Evolutionary conservation across 2,329 filamentous ascomycete species (phyloP).

Genomic region (Colletotrichum limetticola): DNA sequence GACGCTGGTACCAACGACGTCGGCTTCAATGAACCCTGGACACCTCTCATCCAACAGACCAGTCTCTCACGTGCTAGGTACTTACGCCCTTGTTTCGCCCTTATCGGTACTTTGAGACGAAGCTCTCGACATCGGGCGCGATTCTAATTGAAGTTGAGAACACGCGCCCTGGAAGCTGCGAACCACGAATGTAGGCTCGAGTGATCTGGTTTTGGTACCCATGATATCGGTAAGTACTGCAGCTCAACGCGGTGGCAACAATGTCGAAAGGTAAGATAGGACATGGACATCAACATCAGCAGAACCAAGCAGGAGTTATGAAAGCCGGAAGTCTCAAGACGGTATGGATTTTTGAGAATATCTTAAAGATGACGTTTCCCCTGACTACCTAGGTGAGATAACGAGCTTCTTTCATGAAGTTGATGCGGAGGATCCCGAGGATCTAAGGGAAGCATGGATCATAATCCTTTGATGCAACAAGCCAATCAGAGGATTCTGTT

Average conservation of each 20-base stretch:
- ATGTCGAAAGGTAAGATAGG: not conserved
- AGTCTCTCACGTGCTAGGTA: not conserved
- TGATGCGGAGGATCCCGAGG: not conserved
- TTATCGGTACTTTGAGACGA: not conserved
- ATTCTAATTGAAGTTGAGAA: not conserved
- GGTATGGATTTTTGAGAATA: not conserved
- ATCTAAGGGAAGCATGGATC: not conserved
- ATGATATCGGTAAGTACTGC: not conserved
- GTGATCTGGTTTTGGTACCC: not conserved
- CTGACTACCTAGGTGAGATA: not conserved
- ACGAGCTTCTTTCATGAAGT: not conserved
- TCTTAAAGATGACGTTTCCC: not conserved
- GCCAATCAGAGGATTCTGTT: not conserved
- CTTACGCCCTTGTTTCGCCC: not conserved
- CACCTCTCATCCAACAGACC: not conserved
- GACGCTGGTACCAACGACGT: not conserved
- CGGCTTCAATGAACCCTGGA: not conserved
- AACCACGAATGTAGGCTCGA: not conserved
- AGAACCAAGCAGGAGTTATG: not conserved
- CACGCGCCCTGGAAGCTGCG: not conserved
- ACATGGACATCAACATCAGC: not conserved
- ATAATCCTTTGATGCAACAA: not conserved
- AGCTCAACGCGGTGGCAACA: not conserved
- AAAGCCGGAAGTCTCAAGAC: not conserved
- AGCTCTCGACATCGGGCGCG: too few species aligned